Base-by-base conservation (phyloP, 1,284 basidiomycete species). In the Austroboletus rostrupii region DNA sequence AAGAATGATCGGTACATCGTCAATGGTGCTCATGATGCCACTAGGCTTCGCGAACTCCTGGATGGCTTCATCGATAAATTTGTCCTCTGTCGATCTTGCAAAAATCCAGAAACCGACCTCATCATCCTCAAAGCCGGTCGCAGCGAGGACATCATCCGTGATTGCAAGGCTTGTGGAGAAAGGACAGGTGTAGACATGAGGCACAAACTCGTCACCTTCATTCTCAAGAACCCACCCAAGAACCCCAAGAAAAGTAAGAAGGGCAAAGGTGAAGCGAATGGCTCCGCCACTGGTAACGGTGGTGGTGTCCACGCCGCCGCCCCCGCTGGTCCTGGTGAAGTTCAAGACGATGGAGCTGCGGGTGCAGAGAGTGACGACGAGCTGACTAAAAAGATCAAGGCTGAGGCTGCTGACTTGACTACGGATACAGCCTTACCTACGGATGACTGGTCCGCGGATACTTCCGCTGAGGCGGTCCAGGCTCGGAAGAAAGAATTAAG, bases 91-190 rank as follows among this genome's bases (percentile, higher is more conserved):
- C 88, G 87, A 57, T 83, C 88, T 37, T 99, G 97, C 89, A 98
- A 98, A 79, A 99, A 99, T 70, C 97, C 97, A 21, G 97, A 99
- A 75, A 99, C 97, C 38, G 96, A 98, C 65, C 83, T 98, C 47
- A 76, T 95, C 73, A 86, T 98, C 67, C 83, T 90, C 65, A 93
- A 91, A 71, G 80, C 51, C 42, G 79, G 78, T 44, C 71, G 79
- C 26, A 68, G 77, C 52, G 95, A 97, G 65, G 81, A 87, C 60
- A 96, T 99, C 68, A 83, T 90, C 60, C 84, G 95, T 55, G 94
- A 99, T 72, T 99, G 96, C 81, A 99, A 99, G 74, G 97, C 96
- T 5, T 99, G 96, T 64, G 96, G 96, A 47, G 86, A 94, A 65
- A 85, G 92, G 59, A 95, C 90, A 35, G 83, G 78, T 45, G 83